Evolutionary conservation across 345 rosid genomes (phyloP).

Genomic region (Acer negundo): DNA sequence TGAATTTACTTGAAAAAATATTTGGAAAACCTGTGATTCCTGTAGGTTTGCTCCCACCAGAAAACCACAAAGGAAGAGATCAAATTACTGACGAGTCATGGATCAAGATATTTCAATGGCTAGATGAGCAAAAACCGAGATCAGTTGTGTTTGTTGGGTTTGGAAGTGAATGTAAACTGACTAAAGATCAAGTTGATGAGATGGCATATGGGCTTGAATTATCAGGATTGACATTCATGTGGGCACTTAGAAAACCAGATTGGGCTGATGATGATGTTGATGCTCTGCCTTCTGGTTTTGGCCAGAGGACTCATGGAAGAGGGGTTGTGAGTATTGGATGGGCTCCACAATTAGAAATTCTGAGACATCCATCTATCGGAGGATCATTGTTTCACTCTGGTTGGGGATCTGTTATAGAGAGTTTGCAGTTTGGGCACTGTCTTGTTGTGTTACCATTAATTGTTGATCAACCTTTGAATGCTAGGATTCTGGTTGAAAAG

Average conservation of each 20-base stretch:
- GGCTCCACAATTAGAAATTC: slow-evolving; percentile 21
- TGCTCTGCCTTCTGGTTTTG: slow-evolving; percentile 7
- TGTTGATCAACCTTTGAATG: slow-evolving; percentile 24
- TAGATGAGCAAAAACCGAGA: background rate
- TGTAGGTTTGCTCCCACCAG: slow-evolving; percentile 21
- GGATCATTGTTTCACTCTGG: slow-evolving; percentile 28
- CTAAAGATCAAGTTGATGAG: background rate
- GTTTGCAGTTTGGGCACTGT: slow-evolving; percentile 25
- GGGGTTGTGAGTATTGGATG: slow-evolving; percentile 19
- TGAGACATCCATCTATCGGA: slow-evolving; percentile 16
- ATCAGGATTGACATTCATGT: background rate
- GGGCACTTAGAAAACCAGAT: slow-evolving; percentile 4
- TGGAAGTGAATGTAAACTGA: background rate
- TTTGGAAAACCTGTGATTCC: slow-evolving; percentile 17
- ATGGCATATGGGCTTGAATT: background rate
- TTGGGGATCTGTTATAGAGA: slow-evolving; percentile 30
- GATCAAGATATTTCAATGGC: background rate
- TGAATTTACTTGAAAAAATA: slow-evolving; percentile 2
- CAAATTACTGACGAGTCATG: slow-evolving; percentile 1
- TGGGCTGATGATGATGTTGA: slow-evolving; percentile 16
- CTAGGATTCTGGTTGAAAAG: slow-evolving; percentile 25
- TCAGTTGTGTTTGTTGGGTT: background rate
- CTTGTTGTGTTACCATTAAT: slow-evolving; percentile 21
- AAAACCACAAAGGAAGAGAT: background rate
- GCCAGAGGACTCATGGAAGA: background rate